phyloP scores from a whole-genome alignment of 371 early-diverging fungal genomes.

The Capillidium heterosporum region DNA sequence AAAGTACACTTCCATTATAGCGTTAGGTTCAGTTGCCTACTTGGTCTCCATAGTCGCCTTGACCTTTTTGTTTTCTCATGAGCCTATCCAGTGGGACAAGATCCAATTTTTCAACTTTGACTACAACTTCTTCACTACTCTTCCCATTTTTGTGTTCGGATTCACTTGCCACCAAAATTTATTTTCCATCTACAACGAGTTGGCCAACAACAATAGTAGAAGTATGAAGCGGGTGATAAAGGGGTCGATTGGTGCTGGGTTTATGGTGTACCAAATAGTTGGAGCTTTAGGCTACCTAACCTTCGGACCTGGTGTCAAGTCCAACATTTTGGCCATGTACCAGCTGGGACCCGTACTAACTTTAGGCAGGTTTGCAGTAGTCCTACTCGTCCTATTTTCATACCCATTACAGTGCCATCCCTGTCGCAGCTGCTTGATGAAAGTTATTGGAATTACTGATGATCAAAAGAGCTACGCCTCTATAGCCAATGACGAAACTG shows the following conservation, averaged over 20 bases:
- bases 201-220: slow-evolving; percentile 52
- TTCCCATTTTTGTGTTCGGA: slow-evolving; percentile 98
- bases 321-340: slow-evolving; percentile 84
- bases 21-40: slow-evolving; percentile 79
- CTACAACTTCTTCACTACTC: slow-evolving; percentile 47
- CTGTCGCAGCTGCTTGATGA: slow-evolving; percentile 79
- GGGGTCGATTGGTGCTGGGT: slow-evolving; percentile 61
- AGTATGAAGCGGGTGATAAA: slow-evolving; percentile 43
- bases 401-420: slow-evolving; percentile 98
- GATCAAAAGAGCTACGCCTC: background rate
- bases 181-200: slow-evolving; percentile 84
- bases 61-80: slow-evolving; percentile 38
- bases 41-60: slow-evolving; percentile 73
- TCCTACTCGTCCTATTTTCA: slow-evolving; percentile 79
- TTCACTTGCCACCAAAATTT: slow-evolving; percentile 94
- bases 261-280: slow-evolving; percentile 70
- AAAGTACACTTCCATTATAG: slow-evolving; percentile 84
- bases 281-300: slow-evolving; percentile 89
- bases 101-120: slow-evolving; percentile 29
- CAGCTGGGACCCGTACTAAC: slow-evolving; percentile 52
- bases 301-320: slow-evolving; percentile 70
- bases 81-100: slow-evolving; percentile 23
- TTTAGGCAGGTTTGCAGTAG: slow-evolving; percentile 74
- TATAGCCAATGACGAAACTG: background rate
- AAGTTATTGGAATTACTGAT: slow-evolving; percentile 23